Evolutionary conservation across 257 asterid species (phyloP).

Genomic region (Capsicum baccatum): DNA sequence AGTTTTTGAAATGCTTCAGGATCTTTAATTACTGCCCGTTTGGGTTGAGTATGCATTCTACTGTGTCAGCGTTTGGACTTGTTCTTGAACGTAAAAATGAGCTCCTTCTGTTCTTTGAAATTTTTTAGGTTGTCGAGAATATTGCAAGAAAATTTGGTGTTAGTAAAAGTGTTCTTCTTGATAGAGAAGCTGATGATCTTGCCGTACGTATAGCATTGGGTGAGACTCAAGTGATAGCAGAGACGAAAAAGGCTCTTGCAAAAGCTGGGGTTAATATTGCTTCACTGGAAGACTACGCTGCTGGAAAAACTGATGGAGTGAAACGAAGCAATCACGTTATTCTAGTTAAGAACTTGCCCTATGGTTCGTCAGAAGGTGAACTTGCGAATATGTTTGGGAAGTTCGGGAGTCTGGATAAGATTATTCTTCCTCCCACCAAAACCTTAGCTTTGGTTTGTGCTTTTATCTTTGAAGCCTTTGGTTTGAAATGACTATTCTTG

Average conservation of each 20-base stretch:
- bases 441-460: constrained; percentile 86
- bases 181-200: constrained; percentile 78
- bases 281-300: constrained; percentile 74
- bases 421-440: constrained; percentile 82
- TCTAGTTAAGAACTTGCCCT: constrained; percentile 90
- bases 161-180: constrained; percentile 84
- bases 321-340: constrained; percentile 96
- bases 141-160: constrained; percentile 85
- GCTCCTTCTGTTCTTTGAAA: not conserved
- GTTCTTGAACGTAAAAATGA: constrained; percentile 35
- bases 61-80: constrained; percentile 27
- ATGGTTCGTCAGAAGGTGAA: constrained; percentile 83
- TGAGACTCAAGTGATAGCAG: constrained; percentile 93
- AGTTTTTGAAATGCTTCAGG: not conserved
- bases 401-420: constrained; percentile 85
- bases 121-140: constrained; percentile 77
- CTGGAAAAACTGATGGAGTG: constrained; percentile 71
- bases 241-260: constrained; percentile 87
- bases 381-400: constrained; percentile 79
- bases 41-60: not conserved
- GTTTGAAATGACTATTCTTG: constrained; percentile 19
- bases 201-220: constrained; percentile 91
- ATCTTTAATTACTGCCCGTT: not conserved
- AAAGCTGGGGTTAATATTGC: constrained; percentile 81
- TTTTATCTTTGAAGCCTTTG: constrained; percentile 21